These are phyloP conservation scores for Asparagopsis taxiformis DNA, from an alignment of 31 red algal species.

Conservation along the genomic window DNA sequence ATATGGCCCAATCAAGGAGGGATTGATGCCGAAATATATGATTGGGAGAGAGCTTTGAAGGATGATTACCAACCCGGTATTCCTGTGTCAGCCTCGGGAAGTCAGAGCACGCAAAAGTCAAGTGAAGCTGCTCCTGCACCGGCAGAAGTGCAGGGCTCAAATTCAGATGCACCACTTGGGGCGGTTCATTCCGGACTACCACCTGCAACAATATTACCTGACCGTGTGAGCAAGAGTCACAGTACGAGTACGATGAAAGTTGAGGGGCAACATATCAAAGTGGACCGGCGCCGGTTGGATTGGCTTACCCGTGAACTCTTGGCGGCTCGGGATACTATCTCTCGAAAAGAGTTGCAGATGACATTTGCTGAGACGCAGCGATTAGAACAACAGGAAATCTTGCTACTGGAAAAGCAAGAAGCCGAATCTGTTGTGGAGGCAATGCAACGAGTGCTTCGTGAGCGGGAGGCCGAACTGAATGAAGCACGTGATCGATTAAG, in stretches of 20 bases:
- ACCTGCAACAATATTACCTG: not conserved
- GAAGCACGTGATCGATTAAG: slow-evolving; percentile 39
- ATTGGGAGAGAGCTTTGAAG: slow-evolving; percentile 16
- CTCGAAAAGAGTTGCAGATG: slow-evolving; percentile 58
- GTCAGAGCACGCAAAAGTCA: not conserved
- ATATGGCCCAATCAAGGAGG: not conserved
- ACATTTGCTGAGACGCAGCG: slow-evolving; percentile 55
- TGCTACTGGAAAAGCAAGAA: slow-evolving; percentile 41
- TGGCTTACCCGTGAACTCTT: slow-evolving; percentile 50
- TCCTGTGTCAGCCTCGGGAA: slow-evolving; percentile 8
- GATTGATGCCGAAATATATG: slow-evolving; percentile 2
- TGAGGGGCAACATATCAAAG: slow-evolving; percentile 41
- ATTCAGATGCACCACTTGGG: no score
- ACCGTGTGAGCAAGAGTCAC: not conserved
- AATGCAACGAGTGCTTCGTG: slow-evolving; percentile 42
- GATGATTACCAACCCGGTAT: slow-evolving; percentile 19
- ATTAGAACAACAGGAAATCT: slow-evolving; percentile 41
- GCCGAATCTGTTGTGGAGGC: slow-evolving; percentile 55
- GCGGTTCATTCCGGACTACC: no score
- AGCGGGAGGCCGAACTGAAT: slow-evolving; percentile 40
- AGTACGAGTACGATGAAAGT: not conserved
- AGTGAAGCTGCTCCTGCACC: not conserved
- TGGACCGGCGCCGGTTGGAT: slow-evolving; percentile 49
- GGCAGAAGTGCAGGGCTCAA: no score
- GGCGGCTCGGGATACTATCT: slow-evolving; percentile 47